These are phyloP conservation scores for Hamigera avellanea DNA, from an alignment of 495 filamentous ascomycete genomes.

Conservation along the genomic window DNA sequence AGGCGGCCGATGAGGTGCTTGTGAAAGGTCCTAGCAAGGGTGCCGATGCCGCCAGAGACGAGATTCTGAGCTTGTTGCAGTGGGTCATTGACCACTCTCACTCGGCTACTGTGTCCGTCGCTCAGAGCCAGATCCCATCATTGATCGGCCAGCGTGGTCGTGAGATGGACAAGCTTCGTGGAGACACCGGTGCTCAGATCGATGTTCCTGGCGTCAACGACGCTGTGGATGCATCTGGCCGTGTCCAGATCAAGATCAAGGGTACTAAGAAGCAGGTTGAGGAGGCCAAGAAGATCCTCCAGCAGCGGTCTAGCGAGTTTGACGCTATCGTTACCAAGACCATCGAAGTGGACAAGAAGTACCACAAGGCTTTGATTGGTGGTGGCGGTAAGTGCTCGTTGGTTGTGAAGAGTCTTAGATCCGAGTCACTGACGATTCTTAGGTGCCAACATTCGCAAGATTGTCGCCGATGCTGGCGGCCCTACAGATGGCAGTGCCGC, in stretches of 20 bases:
- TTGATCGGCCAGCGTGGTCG: conserved; percentile 82
- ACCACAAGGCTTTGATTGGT: conserved; percentile 86
- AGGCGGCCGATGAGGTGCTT: conserved; percentile 79
- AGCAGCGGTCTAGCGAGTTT: conserved; percentile 72
- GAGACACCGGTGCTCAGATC: conserved; percentile 72
- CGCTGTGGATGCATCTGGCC: conserved; percentile 44
- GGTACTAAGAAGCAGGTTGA: conserved; percentile 84
- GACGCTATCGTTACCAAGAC: conserved; percentile 76
- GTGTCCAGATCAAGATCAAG: conserved; percentile 77
- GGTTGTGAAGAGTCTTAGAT: background rate
- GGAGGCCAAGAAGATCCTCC: conserved; percentile 75
- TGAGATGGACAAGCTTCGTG: conserved; percentile 81
- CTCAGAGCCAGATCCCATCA: conserved; percentile 76
- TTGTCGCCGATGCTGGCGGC: conserved; percentile 79
- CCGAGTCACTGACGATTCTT: conserved; percentile 22
- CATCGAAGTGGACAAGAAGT: conserved; percentile 80
- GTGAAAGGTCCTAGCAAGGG: conserved; percentile 85
- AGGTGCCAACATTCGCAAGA: conserved; percentile 80
- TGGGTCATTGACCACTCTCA: conserved; percentile 79
- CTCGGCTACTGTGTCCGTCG: conserved; percentile 66
- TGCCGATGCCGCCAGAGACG: conserved; percentile 79
- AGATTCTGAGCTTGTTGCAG: conserved; percentile 75
- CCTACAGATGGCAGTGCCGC: conserved; percentile 72
- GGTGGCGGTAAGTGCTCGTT: conserved; percentile 55
- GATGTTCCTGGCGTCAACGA: conserved; percentile 68